Evolutionary conservation across 345 rosid genomes (phyloP), one percentile per base, ranked within the genome.

Genomic region (Arabis hirsuta): DNA sequence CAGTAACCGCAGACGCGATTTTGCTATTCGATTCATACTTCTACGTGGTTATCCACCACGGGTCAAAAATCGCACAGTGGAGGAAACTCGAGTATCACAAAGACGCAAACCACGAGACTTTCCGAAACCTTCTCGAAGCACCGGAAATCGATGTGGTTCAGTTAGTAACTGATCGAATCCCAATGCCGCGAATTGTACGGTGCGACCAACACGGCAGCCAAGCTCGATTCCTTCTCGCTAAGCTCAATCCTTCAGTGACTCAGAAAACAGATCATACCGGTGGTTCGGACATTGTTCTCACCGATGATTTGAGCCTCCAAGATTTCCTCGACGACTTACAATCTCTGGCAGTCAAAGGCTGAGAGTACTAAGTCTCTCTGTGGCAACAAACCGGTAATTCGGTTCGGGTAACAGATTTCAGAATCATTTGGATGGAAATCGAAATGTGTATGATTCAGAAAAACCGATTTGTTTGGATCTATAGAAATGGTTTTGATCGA

Each of bases 171-270:
- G 98, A 86, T 27, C 78, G 97, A 69, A 72, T 92, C 55, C 99
- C 99, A 0, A 78, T 87, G 61, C 96, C 98, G 0, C 84, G 85
- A 82, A 67, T 88, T 41, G 85, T 95, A 39, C 84, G 91, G 76
- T 95, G 99, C 41, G 90, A 95, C 72, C 98, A 95, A 76, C 94
- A 95, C 76, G 75, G 98, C 55, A 91, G 98, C 68, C 96, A 90
- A 76, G 99, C 98, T 14, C 81, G 99, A 85, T 95, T 95, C 74
- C 96, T 95, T 71, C 96, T 95, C 34, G 99, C 99, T 22, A 95
- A 91, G 76, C 83, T 91, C 72, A 95, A 95, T 78, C 99, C 99
- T 31, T 95, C 98, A 0, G 88, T 95, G 32, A 91, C 96, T n/a
- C 99, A 91, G 73, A 82, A 90, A 59, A 84, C 96, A 12, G 70